These are phyloP conservation scores for Entamoeba moshkovskii DNA, from an alignment of 208 protist genomes.

Conservation along the genomic window DNA sequence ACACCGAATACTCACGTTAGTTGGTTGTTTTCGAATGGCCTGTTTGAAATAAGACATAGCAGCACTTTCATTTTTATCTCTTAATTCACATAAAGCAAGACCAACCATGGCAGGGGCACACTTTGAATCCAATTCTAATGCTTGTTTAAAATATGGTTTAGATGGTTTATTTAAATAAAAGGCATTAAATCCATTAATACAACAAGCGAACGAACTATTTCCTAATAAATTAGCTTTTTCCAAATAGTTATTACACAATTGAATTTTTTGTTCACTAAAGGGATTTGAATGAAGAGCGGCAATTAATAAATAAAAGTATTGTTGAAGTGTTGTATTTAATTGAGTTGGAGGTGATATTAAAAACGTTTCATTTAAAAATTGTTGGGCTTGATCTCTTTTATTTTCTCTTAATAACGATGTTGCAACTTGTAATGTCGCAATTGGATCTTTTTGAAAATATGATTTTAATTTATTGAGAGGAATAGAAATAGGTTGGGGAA, in stretches of 20 bases:
- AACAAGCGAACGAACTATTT: neutral
- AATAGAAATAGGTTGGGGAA: neutral
- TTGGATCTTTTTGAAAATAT: neutral
- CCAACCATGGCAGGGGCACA: neutral
- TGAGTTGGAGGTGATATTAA: neutral
- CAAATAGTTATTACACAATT: neutral
- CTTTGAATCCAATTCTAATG: neutral
- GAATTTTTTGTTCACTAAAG: neutral
- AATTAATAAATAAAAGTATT: neutral
- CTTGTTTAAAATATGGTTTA: neutral
- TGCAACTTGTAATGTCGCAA: neutral
- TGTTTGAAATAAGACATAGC: neutral
- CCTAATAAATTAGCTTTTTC: neutral
- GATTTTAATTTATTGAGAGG: neutral
- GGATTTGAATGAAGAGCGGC: neutral
- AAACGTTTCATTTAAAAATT: neutral
- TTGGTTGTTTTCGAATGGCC: neutral
- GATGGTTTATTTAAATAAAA: neutral
- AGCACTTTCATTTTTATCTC: neutral
- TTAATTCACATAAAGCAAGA: neutral
- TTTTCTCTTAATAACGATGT: neutral
- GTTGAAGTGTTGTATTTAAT: neutral
- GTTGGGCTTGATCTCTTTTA: neutral
- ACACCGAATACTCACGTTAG: neutral
- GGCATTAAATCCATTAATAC: neutral